phyloP scores from a whole-genome alignment of 2,329 filamentous ascomycete species.

The Tolypocladium tropicale region DNA sequence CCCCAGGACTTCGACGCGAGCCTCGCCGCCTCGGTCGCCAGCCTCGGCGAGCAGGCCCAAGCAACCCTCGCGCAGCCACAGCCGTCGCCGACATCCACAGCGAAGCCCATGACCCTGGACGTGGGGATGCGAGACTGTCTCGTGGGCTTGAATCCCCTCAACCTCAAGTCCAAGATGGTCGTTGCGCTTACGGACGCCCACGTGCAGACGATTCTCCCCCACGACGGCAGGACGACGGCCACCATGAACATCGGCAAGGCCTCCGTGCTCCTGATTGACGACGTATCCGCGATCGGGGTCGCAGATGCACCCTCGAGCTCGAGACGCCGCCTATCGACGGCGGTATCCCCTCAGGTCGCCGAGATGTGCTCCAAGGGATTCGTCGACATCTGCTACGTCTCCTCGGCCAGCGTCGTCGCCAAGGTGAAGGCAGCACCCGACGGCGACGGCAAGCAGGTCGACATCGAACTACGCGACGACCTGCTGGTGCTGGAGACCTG shows the following conservation, averaged over 20 bases:
- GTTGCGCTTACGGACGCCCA: constrained; percentile 71
- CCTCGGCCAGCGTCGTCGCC: constrained; percentile 62
- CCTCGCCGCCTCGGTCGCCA: constrained; percentile 71
- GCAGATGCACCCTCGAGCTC: constrained; percentile 6
- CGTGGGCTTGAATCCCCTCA: constrained; percentile 74
- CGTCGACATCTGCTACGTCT: constrained; percentile 79
- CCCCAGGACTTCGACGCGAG: constrained; percentile 64
- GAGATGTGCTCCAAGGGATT: constrained; percentile 59
- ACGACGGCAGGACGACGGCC: constrained; percentile 52
- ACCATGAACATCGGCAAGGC: constrained; percentile 66
- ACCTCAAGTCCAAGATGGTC: constrained; percentile 63
- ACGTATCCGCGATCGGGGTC: constrained; percentile 34
- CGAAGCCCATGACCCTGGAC: constrained; percentile 57
- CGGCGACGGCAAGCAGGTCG: constrained; percentile 51
- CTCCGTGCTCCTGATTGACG: constrained; percentile 74
- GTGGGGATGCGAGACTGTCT: constrained; percentile 73
- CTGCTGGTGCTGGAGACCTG: constrained; percentile 88
- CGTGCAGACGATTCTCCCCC: constrained; percentile 56
- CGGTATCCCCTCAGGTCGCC: constrained; percentile 39
- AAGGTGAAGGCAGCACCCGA: constrained; percentile 44
- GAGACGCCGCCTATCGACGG: constrained; percentile 18
- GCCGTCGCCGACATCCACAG: constrained; percentile 12
- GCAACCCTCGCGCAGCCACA: constrained; percentile 21
- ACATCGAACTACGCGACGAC: constrained; percentile 76
- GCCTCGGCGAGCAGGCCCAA: constrained; percentile 56